Evolutionary conservation across 257 asterid species (phyloP).

Genomic region (Plantago ovata): DNA sequence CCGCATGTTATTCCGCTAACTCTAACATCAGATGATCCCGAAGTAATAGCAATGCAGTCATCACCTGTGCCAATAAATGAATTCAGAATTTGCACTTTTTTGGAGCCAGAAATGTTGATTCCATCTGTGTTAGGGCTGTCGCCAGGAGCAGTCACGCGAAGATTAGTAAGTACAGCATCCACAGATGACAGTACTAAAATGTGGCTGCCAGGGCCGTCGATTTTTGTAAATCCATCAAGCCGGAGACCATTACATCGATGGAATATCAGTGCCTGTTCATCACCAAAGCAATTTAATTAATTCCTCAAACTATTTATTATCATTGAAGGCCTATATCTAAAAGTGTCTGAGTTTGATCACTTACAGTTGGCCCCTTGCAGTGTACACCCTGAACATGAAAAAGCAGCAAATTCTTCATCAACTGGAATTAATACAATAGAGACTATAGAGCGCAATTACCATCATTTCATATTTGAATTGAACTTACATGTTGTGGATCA

Average conservation of each 20-base stretch:
- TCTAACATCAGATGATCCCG: conserved; percentile 46
- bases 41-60: conserved; percentile 62
- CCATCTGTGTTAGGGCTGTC: conserved; percentile 72
- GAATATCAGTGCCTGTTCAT: conserved; percentile 45
- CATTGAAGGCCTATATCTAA: no score
- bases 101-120: conserved; percentile 43
- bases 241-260: conserved; percentile 45
- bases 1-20: conserved; percentile 55
- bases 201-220: conserved; percentile 49
- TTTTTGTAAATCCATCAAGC: conserved; percentile 41
- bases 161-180: conserved; percentile 36
- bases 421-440: not conserved
- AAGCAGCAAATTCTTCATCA: not conserved
- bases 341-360: conserved; percentile 14
- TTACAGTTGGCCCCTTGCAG: conserved; percentile 57
- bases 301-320: no score
- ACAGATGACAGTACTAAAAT: conserved; percentile 36
- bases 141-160: conserved; percentile 46
- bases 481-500: conserved; percentile 41
- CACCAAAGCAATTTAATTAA: not conserved
- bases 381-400: conserved; percentile 31
- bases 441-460: no score
- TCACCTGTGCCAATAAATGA: conserved; percentile 63
- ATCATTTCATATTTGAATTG: no score
- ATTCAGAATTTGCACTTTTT: conserved; percentile 32